phyloP scores from a whole-genome alignment of 2,329 filamentous ascomycete species.

The Alternaria postmessia region DNA sequence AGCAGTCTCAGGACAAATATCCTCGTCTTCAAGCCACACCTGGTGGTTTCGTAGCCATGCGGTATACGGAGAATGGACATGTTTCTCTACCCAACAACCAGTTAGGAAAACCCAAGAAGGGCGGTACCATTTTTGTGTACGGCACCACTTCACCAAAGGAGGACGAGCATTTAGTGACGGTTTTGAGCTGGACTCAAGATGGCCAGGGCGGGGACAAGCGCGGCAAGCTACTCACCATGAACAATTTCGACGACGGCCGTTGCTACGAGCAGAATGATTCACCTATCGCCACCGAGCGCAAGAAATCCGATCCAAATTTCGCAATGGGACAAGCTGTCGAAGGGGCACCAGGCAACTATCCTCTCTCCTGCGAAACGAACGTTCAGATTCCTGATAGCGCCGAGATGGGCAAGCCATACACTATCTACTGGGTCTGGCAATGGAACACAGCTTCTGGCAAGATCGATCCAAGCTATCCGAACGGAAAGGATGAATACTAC shows the following conservation, averaged over 20 bases:
- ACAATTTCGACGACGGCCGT: constrained; percentile 87
- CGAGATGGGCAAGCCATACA: constrained; percentile 71
- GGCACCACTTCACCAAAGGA: constrained; percentile 58
- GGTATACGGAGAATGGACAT: constrained; percentile 62
- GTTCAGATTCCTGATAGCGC: constrained; percentile 75
- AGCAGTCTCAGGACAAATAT: constrained; percentile 62
- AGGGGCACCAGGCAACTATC: constrained; percentile 49
- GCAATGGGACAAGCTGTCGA: constrained; percentile 58
- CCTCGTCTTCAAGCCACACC: constrained; percentile 68
- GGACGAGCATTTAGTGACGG: constrained; percentile 66
- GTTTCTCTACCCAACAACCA: constrained; percentile 53
- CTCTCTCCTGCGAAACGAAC: constrained; percentile 83
- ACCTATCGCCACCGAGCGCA: constrained; percentile 67
- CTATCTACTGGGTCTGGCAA: constrained; percentile 96
- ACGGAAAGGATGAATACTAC: constrained; percentile 66
- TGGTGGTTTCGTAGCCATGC: constrained; percentile 58
- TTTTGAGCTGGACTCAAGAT: constrained; percentile 82
- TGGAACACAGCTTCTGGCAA: constrained; percentile 63
- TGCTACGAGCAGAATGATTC: constrained; percentile 80
- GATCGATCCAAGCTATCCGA: constrained; percentile 49
- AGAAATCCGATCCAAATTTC: constrained; percentile 63
- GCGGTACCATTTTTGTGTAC: constrained; percentile 59
- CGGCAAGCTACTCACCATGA: constrained; percentile 77
- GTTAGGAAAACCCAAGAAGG: constrained; percentile 54
- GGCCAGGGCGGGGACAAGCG: constrained; percentile 82